Evolutionary conservation across 2,329 filamentous ascomycete species (phyloP).

Genomic region (Verruconis gallopava): DNA sequence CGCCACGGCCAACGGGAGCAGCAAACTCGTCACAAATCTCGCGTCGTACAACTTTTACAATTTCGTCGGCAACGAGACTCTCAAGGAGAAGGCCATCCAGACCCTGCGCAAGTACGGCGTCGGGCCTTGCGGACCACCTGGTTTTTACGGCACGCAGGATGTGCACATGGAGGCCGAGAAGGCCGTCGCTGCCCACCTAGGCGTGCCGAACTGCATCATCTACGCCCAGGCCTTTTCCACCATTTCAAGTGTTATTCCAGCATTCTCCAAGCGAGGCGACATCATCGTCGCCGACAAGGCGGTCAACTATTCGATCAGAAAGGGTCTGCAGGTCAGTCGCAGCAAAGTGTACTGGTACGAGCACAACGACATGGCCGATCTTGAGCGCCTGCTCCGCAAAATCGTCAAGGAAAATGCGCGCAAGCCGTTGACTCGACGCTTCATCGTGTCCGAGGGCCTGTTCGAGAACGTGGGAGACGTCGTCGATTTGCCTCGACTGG

Average conservation of each 20-base stretch:
- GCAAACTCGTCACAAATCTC: constrained; percentile 77
- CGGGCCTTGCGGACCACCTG: constrained; percentile 88
- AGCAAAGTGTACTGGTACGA: constrained; percentile 90
- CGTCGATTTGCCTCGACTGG: constrained; percentile 72
- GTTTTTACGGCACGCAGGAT: constrained; percentile 97
- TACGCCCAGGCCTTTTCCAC: constrained; percentile 96
- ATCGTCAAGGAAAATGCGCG: constrained; percentile 78
- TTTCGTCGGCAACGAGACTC: constrained; percentile 78
- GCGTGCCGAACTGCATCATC: constrained; percentile 79
- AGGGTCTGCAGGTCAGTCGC: constrained; percentile 83
- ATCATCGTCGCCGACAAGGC: constrained; percentile 92
- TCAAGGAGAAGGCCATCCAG: constrained; percentile 91
- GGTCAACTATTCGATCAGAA: constrained; percentile 86
- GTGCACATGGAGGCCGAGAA: constrained; percentile 95
- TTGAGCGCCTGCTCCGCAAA: constrained; percentile 73
- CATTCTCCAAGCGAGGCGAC: constrained; percentile 93
- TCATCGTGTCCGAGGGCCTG: constrained; percentile 89
- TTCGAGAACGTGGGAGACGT: constrained; percentile 86
- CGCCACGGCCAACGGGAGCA: constrained; percentile 46
- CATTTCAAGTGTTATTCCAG: constrained; percentile 90
- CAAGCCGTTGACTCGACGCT: constrained; percentile 80
- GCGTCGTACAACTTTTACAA: constrained; percentile 98
- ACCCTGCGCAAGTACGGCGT: constrained; percentile 92
- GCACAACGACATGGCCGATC: constrained; percentile 89
- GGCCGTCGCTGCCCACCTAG: constrained; percentile 82